Evolutionary conservation across 495 filamentous ascomycete species (phyloP), one percentile per base, ranked within the genome.

Genomic region (Glonium stellatum): DNA sequence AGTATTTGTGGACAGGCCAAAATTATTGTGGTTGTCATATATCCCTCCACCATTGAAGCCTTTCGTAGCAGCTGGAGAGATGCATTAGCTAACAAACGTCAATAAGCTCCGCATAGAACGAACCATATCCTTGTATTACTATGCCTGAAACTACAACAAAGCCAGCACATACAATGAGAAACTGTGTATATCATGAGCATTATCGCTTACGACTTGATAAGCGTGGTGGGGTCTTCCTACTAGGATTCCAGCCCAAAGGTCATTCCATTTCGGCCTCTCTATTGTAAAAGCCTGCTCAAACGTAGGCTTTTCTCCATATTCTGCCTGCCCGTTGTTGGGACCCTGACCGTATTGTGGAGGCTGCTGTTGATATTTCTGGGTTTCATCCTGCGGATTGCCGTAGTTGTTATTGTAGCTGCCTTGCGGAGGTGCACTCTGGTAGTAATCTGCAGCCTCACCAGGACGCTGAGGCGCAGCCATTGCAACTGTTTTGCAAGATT

Each of bases 251-350:
- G 90, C 90, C 91, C 90, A 96, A 5, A 90, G 55, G 67, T 96
- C 92, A 66, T 96, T 87, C 70, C 79, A 96, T 67, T 93, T 95
- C 12, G 91, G 91, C 58, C 83, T 83, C 57, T 89, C 80, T 39
- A 96, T 68, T 71, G 82, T 84, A 75, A 96, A 96, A 0, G 82
- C 80, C 67, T 96, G 80, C 15, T 92, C 84, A 65, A 92, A 97
- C 15, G 76, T 79, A 12, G 77, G 76, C 67, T 88, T 79, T 57
- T 71, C 68, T 13, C 56, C 56, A 49, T 60, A 57, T 8, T 21
- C 25, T 15, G 36, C 18, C 13, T 34, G 15, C 42, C 54, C 54
- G 0, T 8, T 10, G 10, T 54, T 48, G 18, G 56, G 50, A 27
- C 13, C 58, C 47, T 60, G 57, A n/a, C 42, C 57, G 41, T 66